phyloP scores from a whole-genome alignment of 192 early-diverging fungal species.

The Chytriomyces sp. region DNA sequence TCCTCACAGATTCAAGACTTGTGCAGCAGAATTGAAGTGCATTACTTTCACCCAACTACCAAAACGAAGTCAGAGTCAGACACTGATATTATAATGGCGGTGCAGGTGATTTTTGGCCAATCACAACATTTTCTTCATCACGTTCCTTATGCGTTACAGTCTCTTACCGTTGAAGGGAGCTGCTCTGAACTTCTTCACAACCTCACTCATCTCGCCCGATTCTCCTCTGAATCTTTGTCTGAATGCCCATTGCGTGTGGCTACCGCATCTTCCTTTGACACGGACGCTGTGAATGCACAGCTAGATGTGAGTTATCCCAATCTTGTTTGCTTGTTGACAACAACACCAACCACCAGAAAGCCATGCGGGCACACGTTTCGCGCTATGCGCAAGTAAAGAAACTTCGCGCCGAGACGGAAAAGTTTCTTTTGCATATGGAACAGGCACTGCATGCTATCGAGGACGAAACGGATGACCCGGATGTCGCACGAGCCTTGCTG shows the following conservation, averaged over 20 bases:
- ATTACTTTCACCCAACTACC: not conserved
- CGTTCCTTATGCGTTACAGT: too few relatives aligned
- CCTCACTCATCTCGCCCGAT: too few relatives aligned
- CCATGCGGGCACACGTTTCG: not conserved
- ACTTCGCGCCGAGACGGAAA: constrained; percentile 6
- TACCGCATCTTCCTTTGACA: not conserved
- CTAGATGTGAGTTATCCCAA: not conserved
- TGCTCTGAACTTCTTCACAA: not conserved
- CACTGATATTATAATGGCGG: not conserved
- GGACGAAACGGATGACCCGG: not conserved
- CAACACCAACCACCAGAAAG: not conserved
- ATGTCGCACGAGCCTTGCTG: not conserved
- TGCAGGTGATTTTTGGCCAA: not conserved
- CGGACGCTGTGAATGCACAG: not conserved
- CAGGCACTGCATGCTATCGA: not conserved
- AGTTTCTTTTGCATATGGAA: not conserved
- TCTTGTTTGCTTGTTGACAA: not conserved
- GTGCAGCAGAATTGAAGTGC: not conserved
- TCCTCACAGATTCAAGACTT: not conserved
- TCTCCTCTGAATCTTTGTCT: not conserved
- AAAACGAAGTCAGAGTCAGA: not conserved
- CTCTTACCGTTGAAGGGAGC: not conserved
- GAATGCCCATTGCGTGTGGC: not conserved
- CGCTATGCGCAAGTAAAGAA: constrained; percentile 4
- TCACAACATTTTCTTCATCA: too few relatives aligned